Base-by-base conservation (phyloP, 768 basidiomycete genomes). In the Lactifluus pinguis region DNA sequence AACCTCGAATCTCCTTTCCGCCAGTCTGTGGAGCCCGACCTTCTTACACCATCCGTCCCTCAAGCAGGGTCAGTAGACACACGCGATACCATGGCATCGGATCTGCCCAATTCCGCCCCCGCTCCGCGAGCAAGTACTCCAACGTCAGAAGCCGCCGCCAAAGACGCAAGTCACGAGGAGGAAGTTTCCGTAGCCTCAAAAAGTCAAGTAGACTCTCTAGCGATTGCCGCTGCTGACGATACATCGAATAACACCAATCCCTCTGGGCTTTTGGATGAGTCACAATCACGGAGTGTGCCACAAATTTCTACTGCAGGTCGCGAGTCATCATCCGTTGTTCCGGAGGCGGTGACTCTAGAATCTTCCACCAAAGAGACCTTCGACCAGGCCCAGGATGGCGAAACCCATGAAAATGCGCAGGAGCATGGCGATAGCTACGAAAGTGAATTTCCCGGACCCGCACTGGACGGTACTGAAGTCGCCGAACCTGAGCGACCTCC, bases 1-100 rank as follows among this genome's bases (percentile, higher is more conserved):
- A 72, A 73, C 15, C 58, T 77, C 19, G 58, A 66, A 47, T 74
- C 80, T 34, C 66, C 74, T 59, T 66, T 71, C 47, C 75, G 74
- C 49, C 75, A 73, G 25, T 66, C 72, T 45, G 73, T 45, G 11
- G 61, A 62, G 19, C 52, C 52, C 1, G 56, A 49, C 9, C 50
- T 51, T n/a, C 52, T 62, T 30, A 54, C 52, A 6, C 56, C 61
- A 48, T 6, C 45, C 7, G 36, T 47, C 36, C 50, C 36, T 25
- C 55, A 41, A 6, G 29, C 19, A 32, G 32, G 29, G 9, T 25
- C 39, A 15, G 34, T 39, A 47, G 55, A 48, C 2, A 42, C 32
- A 11, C 21, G 19, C 8, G 55, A 57, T 34, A 2, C 36, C 4
- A 47, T 19, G 2, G 41, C 60, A 21, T 53, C 50, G 11, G 50